A percentile compares a stretch with the other conserved stretches of the same genome.
Evolutionary conservation across 495 filamentous ascomycete genomes (phyloP).

Genomic region (Trichoderma reesei): DNA sequence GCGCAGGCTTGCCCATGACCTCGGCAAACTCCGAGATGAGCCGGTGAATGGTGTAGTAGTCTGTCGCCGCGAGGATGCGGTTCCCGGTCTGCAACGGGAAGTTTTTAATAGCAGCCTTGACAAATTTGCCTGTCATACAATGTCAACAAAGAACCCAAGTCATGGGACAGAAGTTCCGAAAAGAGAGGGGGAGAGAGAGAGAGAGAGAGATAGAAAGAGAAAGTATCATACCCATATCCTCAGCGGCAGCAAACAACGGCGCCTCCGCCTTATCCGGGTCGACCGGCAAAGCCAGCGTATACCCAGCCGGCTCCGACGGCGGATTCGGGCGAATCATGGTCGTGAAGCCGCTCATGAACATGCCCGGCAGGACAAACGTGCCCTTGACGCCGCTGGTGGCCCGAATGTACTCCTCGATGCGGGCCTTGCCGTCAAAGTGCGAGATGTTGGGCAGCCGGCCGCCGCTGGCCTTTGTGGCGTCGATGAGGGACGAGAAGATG

Average conservation of each 20-base stretch:
- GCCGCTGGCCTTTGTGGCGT: slow-evolving; percentile 31
- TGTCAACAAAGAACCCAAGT: neutral
- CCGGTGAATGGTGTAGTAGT: slow-evolving; percentile 38
- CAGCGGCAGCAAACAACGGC: slow-evolving; percentile 45
- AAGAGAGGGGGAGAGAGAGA: neutral
- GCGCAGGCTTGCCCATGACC: slow-evolving; percentile 37
- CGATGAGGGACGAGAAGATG: slow-evolving; percentile 34
- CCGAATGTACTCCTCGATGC: slow-evolving; percentile 49
- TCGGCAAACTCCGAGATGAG: slow-evolving; percentile 41
- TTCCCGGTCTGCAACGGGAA: slow-evolving; percentile 31
- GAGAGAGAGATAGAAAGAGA: neutral
- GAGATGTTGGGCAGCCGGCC: slow-evolving; percentile 41
- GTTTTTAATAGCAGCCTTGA: slow-evolving; percentile 39
- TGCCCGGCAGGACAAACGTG: slow-evolving; percentile 48
- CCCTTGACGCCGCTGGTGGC: slow-evolving; percentile 31
- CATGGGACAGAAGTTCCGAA: too few species aligned
- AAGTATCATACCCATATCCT: slow-evolving; percentile 35
- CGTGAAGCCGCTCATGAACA: slow-evolving; percentile 47
- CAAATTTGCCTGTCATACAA: slow-evolving; percentile 35
- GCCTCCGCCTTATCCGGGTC: slow-evolving; percentile 24
- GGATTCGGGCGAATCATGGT: slow-evolving; percentile 21
- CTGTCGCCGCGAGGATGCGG: slow-evolving; percentile 32
- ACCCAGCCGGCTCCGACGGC: slow-evolving; percentile 19
- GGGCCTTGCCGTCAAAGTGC: slow-evolving; percentile 55
- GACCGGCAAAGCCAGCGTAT: slow-evolving; percentile 36